Conservation (phyloP, 1,284 basidiomycete species). For the Malassezia equina region DNA sequence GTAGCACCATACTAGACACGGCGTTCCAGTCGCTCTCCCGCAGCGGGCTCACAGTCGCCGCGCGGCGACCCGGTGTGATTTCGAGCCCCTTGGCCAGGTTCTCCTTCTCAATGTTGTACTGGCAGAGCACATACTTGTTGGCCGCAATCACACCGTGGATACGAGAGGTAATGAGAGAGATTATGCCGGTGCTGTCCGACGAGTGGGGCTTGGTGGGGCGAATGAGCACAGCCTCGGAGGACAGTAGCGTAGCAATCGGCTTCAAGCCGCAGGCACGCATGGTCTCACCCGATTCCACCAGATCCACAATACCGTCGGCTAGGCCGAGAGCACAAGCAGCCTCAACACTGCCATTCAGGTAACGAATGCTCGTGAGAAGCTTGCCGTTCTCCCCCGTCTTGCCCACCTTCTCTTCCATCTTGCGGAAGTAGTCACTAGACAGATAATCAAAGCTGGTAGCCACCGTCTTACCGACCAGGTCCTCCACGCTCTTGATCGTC, state of each 20-base stretch:
- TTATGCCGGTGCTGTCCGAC: conserved; percentile 57
- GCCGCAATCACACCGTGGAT: conserved; percentile 90
- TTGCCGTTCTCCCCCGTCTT: conserved; percentile 46
- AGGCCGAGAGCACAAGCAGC: conserved; percentile 92
- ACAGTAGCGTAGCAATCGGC: conserved; percentile 68
- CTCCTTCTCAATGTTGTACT: conserved; percentile 74
- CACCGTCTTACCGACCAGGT: conserved; percentile 78
- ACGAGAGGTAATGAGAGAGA: conserved; percentile 71
- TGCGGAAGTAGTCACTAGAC: conserved; percentile 66
- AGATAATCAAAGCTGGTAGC: conserved; percentile 90
- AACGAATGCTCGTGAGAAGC: conserved; percentile 69
- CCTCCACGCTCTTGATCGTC: conserved; percentile 61
- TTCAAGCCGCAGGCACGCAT: conserved; percentile 96
- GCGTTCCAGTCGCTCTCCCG: conserved; percentile 77
- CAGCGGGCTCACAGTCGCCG: conserved; percentile 77
- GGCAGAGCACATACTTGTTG: conserved; percentile 72
- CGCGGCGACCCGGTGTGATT: conserved; percentile 79
- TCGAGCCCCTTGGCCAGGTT: conserved; percentile 58
- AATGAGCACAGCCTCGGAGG: conserved; percentile 89
- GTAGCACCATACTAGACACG: conserved; percentile 84
- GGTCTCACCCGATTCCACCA: conserved; percentile 96
- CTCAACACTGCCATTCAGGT: conserved; percentile 93
- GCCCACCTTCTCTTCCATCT: conserved; percentile 57
- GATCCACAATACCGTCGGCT: conserved; percentile 92
- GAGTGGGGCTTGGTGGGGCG: conserved; percentile 63